Conservation (phyloP, 139 green algal species). For the Tetratostichococcus sp. region DNA sequence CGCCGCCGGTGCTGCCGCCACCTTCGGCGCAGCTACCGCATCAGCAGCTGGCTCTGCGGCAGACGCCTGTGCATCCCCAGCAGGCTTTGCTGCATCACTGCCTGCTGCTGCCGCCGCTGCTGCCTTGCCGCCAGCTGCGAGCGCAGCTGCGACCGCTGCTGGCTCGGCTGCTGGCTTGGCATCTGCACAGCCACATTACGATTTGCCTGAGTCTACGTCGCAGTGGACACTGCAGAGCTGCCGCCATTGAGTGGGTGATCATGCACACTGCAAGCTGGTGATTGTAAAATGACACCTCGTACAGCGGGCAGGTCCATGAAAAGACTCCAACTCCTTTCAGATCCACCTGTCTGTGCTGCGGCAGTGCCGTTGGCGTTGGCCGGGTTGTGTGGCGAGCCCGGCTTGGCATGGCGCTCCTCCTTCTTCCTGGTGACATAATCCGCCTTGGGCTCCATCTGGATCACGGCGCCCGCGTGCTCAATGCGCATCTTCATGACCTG, state of each 20-base stretch:
- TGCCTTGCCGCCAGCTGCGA: too few relatives aligned
- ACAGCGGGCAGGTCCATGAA: too few relatives aligned
- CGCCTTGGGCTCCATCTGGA: constrained; percentile 62
- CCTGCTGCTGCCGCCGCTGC: background rate
- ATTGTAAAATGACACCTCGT: background rate
- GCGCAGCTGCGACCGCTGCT: background rate
- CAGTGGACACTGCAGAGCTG: too few relatives aligned
- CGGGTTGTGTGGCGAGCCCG: constrained; percentile 12
- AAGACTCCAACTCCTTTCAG: too few relatives aligned
- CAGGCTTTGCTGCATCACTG: background rate
- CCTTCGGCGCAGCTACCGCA: background rate
- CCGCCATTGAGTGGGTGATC: too few relatives aligned
- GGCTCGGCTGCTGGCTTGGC: background rate
- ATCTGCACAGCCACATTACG: too few relatives aligned
- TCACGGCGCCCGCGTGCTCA: constrained; percentile 57
- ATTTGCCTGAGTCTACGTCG: too few relatives aligned
- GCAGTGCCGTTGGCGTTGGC: background rate
- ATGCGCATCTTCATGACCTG: constrained; percentile 40
- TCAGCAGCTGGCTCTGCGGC: constrained; percentile 3
- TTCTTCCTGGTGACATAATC: constrained; percentile 62
- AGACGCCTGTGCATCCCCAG: too few relatives aligned
- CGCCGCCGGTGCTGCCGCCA: background rate
- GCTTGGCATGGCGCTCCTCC: constrained; percentile 42
- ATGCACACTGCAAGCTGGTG: too few relatives aligned
- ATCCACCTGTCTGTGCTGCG: background rate